A percentile compares a stretch with the other conserved stretches of the same genome.
These are phyloP conservation scores for Phialophora tarda DNA, from an alignment of 2,329 filamentous ascomycete species.

Conservation along the genomic window DNA sequence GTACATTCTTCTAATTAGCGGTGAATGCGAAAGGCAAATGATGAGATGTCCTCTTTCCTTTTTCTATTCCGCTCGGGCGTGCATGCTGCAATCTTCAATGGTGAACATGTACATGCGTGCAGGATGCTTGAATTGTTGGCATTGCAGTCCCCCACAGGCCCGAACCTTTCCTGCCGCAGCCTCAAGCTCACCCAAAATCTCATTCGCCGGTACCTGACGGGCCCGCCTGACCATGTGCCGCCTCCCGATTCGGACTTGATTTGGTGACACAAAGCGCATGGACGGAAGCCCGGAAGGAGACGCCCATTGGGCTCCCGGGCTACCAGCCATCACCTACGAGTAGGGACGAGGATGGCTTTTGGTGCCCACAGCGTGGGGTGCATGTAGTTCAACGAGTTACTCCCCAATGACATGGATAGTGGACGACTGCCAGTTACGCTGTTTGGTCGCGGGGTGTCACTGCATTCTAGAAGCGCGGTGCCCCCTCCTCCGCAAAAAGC, in stretches of 20 bases:
- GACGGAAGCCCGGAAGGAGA: neutral
- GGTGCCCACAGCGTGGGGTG: neutral
- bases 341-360: too few species aligned
- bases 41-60: conserved; percentile 23
- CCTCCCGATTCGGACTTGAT: neutral
- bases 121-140: neutral
- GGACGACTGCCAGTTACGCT: neutral
- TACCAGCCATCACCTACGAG: neutral
- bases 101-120: neutral
- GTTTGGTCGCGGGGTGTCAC: neutral
- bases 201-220: neutral
- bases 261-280: neutral
- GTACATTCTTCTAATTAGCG: conserved; percentile 37
- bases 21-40: conserved; percentile 29
- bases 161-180: neutral
- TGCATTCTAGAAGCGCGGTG: neutral
- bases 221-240: neutral
- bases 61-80: conserved; percentile 4
- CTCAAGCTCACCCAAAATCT: neutral
- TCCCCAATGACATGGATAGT: neutral
- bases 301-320: neutral
- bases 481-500: neutral
- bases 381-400: neutral
- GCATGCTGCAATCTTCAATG: neutral
- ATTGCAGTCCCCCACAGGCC: neutral